Base-by-base conservation (phyloP, 257 asterid species). In the Schizonepeta tenuifolia region DNA sequence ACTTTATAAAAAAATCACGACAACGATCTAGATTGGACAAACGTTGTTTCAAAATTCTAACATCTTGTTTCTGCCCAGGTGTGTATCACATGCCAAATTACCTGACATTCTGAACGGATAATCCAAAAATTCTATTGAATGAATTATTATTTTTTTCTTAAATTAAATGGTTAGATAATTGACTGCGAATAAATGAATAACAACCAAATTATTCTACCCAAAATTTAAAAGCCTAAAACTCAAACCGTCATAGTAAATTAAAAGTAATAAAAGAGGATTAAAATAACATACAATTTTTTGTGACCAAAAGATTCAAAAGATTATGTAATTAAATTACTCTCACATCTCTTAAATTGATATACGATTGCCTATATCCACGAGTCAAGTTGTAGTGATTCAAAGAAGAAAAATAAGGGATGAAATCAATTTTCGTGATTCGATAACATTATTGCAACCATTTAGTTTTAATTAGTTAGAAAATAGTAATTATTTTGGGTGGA, bases 401-500 rank as follows among this genome's bases (percentile, higher is more conserved):
- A 9, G 5, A 54, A 10, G 20, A 21, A 20, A 21, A 21, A 53
- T 10, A 10, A 55, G 0, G 7, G 11, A 55, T 6, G 17, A 55
- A 10, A 55, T 55, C 17, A 4, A 22, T 6, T 55, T 55, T 21
- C n/a, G 20, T 59, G 65, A 59, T 59, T 35, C 26, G 2, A 12
- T 26, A 0, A 57, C 40, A 31, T 59, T 7, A 58, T 26, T 56
- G 17, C 44, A 59, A 31, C 33, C 20, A 26, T 21, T 69, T 43
- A 46, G 47, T 46, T 35, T 3, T 10, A 11, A 9, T 5, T 11
- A 20, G 21, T 9, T 20, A 24, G 10, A 55, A 22, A 11, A 24
- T 56, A 66, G n/a, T n/a, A 26, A 38, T 11, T n/a, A n/a, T n/a
- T n/a, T 36, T 43, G 61, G 35, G 49, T 49, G 58, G 69, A 35